A percentile compares a stretch with the other conserved stretches of the same genome.
Conservation (phyloP, 1,284 basidiomycete genomes). For the Fomes fomentarius region DNA sequence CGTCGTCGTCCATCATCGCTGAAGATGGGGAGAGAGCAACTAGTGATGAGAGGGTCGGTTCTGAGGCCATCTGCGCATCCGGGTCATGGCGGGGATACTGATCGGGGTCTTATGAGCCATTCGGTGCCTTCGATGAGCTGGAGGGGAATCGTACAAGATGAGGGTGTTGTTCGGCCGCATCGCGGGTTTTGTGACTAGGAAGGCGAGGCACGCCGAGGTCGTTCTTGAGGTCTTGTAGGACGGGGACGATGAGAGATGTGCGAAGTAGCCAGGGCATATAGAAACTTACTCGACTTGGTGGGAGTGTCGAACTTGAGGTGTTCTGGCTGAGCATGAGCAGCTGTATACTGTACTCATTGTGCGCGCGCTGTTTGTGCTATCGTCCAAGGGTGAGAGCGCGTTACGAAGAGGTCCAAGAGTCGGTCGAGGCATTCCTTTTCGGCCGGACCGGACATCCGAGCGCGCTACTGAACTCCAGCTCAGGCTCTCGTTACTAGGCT, state of each 20-base stretch:
- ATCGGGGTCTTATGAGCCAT: conserved; percentile 2
- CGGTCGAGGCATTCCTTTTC: too few relatives aligned
- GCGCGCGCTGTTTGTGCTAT: conserved; percentile 62
- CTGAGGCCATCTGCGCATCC: conserved; percentile 73
- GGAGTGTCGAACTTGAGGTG: conserved; percentile 50
- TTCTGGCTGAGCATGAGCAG: conserved; percentile 34
- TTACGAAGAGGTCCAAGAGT: too few relatives aligned
- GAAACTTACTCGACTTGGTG: conserved; percentile 54
- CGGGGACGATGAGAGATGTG: conserved; percentile 1
- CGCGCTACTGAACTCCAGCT: too few relatives aligned
- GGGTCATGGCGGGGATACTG: conserved; percentile 40
- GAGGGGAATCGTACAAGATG: conserved; percentile 35
- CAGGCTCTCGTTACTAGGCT: too few relatives aligned
- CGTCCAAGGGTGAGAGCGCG: too few relatives aligned
- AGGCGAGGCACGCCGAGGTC: conserved; percentile 83
- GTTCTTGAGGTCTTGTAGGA: conserved; percentile 69
- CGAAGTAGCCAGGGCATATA: not conserved
- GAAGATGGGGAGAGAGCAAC: conserved; percentile 46
- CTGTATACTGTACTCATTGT: not conserved
- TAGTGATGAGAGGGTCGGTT: conserved; percentile 67
- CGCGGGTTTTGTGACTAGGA: conserved; percentile 65
- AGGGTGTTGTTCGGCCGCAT: conserved; percentile 54
- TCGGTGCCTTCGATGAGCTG: not conserved
- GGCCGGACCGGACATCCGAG: too few relatives aligned
- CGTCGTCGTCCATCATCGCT: conserved; percentile 26